These are phyloP conservation scores for Juglanconis oblonga DNA, from an alignment of 2,329 filamentous ascomycete species.

Conservation along the genomic window DNA sequence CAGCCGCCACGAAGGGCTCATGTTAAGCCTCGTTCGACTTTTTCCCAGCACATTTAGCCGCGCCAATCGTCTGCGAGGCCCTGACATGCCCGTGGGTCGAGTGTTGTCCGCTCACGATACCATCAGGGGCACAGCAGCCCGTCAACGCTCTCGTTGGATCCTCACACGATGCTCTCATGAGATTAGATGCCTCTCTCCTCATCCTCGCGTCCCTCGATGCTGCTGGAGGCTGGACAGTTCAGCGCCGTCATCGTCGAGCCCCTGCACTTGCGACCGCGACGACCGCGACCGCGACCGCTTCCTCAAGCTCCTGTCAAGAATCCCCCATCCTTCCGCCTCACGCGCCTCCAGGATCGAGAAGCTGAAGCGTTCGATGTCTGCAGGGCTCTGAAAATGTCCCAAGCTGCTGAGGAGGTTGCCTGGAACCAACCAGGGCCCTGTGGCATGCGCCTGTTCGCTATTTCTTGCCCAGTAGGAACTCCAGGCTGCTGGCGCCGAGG, in stretches of 20 bases:
- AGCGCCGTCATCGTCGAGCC: background rate
- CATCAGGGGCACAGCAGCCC: constrained; percentile 5
- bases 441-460: background rate
- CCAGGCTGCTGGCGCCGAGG: background rate
- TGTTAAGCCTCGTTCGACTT: background rate
- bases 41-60: constrained; percentile 32
- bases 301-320: background rate
- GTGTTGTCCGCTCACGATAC: constrained; percentile 1
- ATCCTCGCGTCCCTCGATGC: background rate
- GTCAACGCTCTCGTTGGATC: background rate
- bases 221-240: background rate
- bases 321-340: background rate
- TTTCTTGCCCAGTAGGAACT: background rate
- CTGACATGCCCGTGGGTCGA: background rate
- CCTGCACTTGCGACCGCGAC: background rate
- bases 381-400: background rate
- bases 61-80: constrained; percentile 23
- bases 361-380: background rate
- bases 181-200: background rate
- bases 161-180: background rate
- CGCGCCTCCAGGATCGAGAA: background rate
- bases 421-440: too few relatives aligned
- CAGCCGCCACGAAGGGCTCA: constrained; percentile 10
- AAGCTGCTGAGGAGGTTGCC: background rate
- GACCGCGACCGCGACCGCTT: background rate